phyloP scores from a whole-genome alignment of 805 yeast species.

The Spathaspora gorwiae region DNA sequence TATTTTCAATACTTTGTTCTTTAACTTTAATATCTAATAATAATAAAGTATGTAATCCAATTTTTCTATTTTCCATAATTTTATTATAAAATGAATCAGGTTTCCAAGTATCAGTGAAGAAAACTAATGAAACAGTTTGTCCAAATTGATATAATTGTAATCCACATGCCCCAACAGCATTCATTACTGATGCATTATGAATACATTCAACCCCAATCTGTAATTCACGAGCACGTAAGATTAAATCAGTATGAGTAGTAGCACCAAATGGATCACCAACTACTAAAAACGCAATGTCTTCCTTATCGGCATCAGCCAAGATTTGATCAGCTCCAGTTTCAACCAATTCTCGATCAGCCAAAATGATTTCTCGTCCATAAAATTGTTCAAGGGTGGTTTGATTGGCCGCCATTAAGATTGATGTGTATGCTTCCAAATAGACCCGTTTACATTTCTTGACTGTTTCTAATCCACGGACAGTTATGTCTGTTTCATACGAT shows the following conservation, averaged over 20 bases:
- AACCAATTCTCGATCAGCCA: constrained; percentile 94
- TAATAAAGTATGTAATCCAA: constrained; percentile 88
- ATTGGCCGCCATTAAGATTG: constrained; percentile 91
- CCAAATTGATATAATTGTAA: constrained; percentile 92
- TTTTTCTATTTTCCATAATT: constrained; percentile 79
- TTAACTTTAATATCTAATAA: constrained; percentile 91
- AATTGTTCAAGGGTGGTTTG: constrained; percentile 68
- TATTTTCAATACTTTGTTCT: constrained; percentile 90
- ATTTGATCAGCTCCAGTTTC: constrained; percentile 86
- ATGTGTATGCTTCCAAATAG: constrained; percentile 93
- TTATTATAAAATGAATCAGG: constrained; percentile 94
- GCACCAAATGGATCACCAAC: constrained; percentile 99
- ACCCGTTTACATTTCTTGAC: constrained; percentile 82
- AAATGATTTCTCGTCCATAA: constrained; percentile 77
- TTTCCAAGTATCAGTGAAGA: constrained; percentile 92
- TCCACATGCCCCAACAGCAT: constrained; percentile 98
- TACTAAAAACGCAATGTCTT: constrained; percentile 89
- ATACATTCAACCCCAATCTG: constrained; percentile 74
- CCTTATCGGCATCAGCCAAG: constrained; percentile 66
- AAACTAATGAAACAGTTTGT: constrained; percentile 94
- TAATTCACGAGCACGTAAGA: constrained; percentile 83
- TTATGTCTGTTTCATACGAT: constrained; percentile 83
- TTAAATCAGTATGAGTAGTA: constrained; percentile 93
- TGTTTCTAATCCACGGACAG: constrained; percentile 88
- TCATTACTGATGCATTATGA: constrained; percentile 97